These are phyloP conservation scores for Decorospora gaudefroyi DNA, from an alignment of 2,329 filamentous ascomycete genomes.

Conservation along the genomic window DNA sequence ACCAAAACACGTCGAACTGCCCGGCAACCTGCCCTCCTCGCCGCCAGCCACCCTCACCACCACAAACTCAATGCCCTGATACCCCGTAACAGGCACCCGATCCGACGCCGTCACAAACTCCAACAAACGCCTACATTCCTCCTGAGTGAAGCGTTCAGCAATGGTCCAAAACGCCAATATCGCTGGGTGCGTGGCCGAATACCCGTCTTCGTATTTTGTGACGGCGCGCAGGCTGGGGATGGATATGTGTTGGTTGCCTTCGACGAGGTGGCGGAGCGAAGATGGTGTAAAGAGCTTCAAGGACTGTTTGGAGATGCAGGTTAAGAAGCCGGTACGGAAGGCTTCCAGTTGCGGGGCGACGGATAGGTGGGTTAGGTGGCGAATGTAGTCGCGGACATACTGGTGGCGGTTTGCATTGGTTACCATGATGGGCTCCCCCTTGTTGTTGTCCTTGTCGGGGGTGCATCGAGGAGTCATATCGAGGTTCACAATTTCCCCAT, in stretches of 20 bases:
- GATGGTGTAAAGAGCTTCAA: slow-evolving; percentile 54
- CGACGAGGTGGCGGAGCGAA: slow-evolving; percentile 75
- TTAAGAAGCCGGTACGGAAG: slow-evolving; percentile 79
- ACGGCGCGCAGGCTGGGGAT: slow-evolving; percentile 71
- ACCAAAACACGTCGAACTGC: slow-evolving; percentile 91
- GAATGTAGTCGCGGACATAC: slow-evolving; percentile 84
- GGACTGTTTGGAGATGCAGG: slow-evolving; percentile 71
- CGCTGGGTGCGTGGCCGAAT: slow-evolving; percentile 68
- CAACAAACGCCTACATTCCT: slow-evolving; percentile 74
- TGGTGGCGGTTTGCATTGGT: slow-evolving; percentile 76
- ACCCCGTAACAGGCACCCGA: slow-evolving; percentile 83
- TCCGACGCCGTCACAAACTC: slow-evolving; percentile 97
- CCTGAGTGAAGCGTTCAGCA: slow-evolving; percentile 67
- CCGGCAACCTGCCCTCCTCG: slow-evolving; percentile 70
- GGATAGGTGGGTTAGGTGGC: slow-evolving; percentile 78
- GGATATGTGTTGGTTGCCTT: slow-evolving; percentile 82
- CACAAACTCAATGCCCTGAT: slow-evolving; percentile 79
- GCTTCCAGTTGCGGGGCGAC: slow-evolving; percentile 77
- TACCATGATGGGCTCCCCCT: slow-evolving; percentile 68
- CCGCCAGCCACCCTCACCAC: slow-evolving; percentile 75
- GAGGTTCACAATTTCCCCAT: slow-evolving; percentile 58
- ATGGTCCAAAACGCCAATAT: slow-evolving; percentile 85
- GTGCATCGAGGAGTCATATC: slow-evolving; percentile 53
- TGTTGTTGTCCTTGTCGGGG: background rate
- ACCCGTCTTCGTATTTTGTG: slow-evolving; percentile 78